phyloP scores from a whole-genome alignment of 352 stramenopile species.

The Phytophthora citricola region DNA sequence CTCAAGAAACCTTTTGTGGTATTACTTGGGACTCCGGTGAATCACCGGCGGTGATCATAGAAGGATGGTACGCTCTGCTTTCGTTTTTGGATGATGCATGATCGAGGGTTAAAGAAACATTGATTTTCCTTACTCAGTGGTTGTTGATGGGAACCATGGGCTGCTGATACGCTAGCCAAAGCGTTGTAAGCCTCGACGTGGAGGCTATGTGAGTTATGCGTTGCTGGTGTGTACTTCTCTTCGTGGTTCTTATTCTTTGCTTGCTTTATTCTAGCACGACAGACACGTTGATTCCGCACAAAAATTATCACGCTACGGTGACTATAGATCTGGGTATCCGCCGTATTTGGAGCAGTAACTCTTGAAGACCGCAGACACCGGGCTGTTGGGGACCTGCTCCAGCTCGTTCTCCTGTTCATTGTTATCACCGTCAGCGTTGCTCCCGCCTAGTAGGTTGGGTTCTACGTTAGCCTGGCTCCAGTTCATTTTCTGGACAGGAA shows the following conservation, averaged over 20 bases:
- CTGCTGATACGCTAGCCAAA: constrained; percentile 18
- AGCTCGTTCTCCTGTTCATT: constrained; percentile 20
- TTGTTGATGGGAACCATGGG: constrained; percentile 27
- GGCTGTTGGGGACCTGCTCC: constrained; percentile 30
- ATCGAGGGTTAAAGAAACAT: constrained; percentile 45
- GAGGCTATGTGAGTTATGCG: constrained; percentile 37
- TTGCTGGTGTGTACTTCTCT: constrained; percentile 5
- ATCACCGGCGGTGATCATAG: not conserved
- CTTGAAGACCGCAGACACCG: constrained; percentile 62
- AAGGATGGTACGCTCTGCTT: constrained; percentile 42
- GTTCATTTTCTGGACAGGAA: constrained; percentile 29
- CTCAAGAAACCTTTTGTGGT: constrained; percentile 2
- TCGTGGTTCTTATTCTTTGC: constrained; percentile 33
- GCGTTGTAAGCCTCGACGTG: constrained; percentile 12
- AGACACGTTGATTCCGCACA: constrained; percentile 4
- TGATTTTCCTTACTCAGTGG: constrained; percentile 40
- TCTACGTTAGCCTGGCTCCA: constrained; percentile 57
- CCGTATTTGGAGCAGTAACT: constrained; percentile 90
- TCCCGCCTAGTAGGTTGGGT: constrained; percentile 9
- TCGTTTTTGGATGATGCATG: constrained; percentile 23
- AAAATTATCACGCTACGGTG: constrained; percentile 1
- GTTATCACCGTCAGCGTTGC: constrained; percentile 21
- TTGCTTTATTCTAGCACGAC: constrained; percentile 26
- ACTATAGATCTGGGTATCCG: constrained; percentile 69
- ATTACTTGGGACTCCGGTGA: not conserved